Percentiles rank a stretch among this genome's conserved stretches.
Evolutionary conservation across 2,329 filamentous ascomycete genomes (phyloP).

Genomic region (Amauroascus verrucosus): DNA sequence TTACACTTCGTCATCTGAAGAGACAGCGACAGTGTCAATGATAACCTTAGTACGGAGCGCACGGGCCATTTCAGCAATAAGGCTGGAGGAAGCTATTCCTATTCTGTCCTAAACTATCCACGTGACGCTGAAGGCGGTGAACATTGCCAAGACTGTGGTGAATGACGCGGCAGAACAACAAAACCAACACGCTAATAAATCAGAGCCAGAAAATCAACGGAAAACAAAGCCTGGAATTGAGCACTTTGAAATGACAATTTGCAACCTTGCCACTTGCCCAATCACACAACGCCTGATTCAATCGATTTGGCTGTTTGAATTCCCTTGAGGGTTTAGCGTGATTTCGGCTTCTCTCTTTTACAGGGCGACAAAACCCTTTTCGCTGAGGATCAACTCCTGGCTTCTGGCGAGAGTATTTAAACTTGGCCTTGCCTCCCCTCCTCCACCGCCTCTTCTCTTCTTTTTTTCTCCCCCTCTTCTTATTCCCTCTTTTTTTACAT

Average conservation of each 20-base stretch:
- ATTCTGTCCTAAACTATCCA: background rate
- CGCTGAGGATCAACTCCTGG: slow-evolving; percentile 1
- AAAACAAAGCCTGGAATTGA: slow-evolving; percentile 29
- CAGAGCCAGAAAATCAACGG: slow-evolving; percentile 1
- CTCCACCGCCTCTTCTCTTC: background rate
- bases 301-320: slow-evolving; percentile 16
- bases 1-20: no score
- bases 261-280: slow-evolving; percentile 9
- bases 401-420: slow-evolving; percentile 16
- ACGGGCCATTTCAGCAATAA: background rate
- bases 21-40: no score
- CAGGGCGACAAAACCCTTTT: slow-evolving; percentile 22
- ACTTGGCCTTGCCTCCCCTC: slow-evolving; percentile 2
- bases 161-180: slow-evolving; percentile 12
- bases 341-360: slow-evolving; percentile 16
- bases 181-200: slow-evolving; percentile 1
- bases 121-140: slow-evolving; percentile 6
- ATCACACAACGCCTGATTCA: slow-evolving; percentile 5
- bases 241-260: slow-evolving; percentile 32
- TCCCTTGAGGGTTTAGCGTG: slow-evolving; percentile 13
- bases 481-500: slow-evolving; percentile 16
- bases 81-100: background rate
- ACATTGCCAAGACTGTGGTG: background rate
- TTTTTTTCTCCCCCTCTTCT: slow-evolving; percentile 17
- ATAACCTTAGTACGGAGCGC: no score